Conservation (phyloP, 75 land plant species). For the Picea glauca region DNA sequence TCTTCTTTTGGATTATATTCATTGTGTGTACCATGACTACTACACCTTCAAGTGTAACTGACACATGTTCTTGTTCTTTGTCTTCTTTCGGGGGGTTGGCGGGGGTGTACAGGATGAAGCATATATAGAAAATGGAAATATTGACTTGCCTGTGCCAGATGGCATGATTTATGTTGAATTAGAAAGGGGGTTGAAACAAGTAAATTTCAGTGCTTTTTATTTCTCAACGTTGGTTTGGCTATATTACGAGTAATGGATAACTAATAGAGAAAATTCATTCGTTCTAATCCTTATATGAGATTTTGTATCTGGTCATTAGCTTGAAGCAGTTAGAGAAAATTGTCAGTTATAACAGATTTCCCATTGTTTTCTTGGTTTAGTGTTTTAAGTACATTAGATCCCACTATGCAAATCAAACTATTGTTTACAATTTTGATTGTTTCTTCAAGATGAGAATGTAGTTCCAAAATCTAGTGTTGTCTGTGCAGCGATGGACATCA, state of each 20-base stretch:
- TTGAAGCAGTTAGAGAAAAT: not conserved
- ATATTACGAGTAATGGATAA: not conserved
- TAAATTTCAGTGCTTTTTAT: slow-evolving; percentile 1
- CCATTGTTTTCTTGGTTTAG: not conserved
- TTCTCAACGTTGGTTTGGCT: not conserved
- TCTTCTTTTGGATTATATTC: not conserved
- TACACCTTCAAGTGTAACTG: not conserved
- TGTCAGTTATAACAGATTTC: not conserved
- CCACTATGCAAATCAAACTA: not conserved
- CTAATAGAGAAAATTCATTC: not conserved
- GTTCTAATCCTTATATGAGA: not conserved
- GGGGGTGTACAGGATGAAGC: slow-evolving; percentile 46
- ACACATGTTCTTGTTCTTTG: not conserved
- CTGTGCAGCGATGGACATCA: not conserved
- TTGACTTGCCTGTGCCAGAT: slow-evolving; percentile 43
- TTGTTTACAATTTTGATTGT: not conserved
- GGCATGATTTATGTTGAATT: slow-evolving; percentile 71
- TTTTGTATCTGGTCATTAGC: not conserved
- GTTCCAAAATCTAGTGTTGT: not conserved
- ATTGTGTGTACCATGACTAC: not conserved
- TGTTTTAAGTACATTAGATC: not conserved
- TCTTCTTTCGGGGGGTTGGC: not conserved
- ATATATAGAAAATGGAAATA: slow-evolving; percentile 45
- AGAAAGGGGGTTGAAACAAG: slow-evolving; percentile 44
- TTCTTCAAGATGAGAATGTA: slow-evolving; percentile 4